Base-by-base conservation (phyloP, 176 grass and related monocot species). In the Avena sativa region DNA sequence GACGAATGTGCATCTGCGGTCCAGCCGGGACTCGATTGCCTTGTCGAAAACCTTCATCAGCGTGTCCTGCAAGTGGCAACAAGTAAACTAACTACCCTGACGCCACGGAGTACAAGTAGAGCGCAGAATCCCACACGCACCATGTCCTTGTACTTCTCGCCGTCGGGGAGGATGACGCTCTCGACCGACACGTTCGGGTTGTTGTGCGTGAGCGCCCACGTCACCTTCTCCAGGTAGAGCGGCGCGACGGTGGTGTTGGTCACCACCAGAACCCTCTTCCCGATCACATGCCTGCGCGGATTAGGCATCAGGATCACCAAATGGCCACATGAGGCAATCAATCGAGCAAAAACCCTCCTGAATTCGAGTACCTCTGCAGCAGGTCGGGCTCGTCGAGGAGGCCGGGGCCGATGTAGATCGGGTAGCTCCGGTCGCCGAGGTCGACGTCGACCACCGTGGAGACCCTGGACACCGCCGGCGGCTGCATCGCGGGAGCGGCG, bases 21-120 rank as follows among this genome's bases (percentile, higher is more conserved):
- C 97, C 61, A 94, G 76, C 16, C 92, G 82, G 11, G 83, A 90
- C 56, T 93, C 89, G 19, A 99, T 23, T 1, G 97, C 94, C 90
- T 99, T 99, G 70, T 96, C 94, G 62, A 99, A 96, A 25, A 99
- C 91, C 86, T 96, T 96, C 91, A 89, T 96, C 83, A 96, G 50
- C 4, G 92, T 99, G 71, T 86, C 97, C 97, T 96, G 81, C 49
- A 23, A 2, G 84, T 87, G 68, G 4, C 30, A 84, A 7, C 79
- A 32, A 83, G 59, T 76, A 55, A 79, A 30, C 7, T 40, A 53
- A 14, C 83, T 36, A 30, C 46, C 3, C 32, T 34, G 32, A 34
- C 32, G 32, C 32, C 32, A 34, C 32, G 32, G 32, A 34, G 32
- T 34, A 34, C 49, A 15, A 59, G 14, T 44, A 23, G 76, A 78